Percentiles rank a stretch among this genome's conserved stretches.
phyloP scores from a whole-genome alignment of 495 filamentous ascomycete genomes.

The Podospora tetraspora region DNA sequence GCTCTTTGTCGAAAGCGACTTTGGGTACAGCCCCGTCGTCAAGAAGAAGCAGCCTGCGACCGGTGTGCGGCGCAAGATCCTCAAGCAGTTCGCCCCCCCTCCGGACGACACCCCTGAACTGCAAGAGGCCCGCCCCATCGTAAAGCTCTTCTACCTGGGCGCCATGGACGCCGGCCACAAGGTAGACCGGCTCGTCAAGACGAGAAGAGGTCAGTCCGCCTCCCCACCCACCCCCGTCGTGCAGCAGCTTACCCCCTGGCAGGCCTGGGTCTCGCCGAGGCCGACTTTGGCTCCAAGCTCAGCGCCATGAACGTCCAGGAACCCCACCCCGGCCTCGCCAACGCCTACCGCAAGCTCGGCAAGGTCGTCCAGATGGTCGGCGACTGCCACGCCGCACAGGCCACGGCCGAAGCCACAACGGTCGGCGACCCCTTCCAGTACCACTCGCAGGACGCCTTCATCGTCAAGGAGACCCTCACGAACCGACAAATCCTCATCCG shows the following conservation, averaged over 20 bases:
- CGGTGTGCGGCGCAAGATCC: conserved; percentile 83
- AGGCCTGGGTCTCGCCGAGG: conserved; percentile 90
- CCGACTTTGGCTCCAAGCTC: conserved; percentile 87
- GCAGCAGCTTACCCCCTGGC: background rate
- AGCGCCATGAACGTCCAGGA: conserved; percentile 82
- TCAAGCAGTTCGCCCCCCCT: conserved; percentile 98
- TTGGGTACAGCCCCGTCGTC: conserved; percentile 94
- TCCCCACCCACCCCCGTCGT: background rate
- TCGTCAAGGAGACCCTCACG: conserved; percentile 97
- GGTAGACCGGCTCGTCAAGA: conserved; percentile 88
- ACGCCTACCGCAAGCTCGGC: conserved; percentile 91
- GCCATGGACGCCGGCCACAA: conserved; percentile 95
- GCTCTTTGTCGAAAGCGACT: conserved; percentile 95
- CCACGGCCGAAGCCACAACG: conserved; percentile 92
- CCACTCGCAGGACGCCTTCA: conserved; percentile 92
- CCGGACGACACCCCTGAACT: conserved; percentile 96
- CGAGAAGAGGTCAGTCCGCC: conserved; percentile 66
- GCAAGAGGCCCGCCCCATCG: conserved; percentile 77
- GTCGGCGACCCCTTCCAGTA: conserved; percentile 91
- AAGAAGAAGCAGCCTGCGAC: conserved; percentile 96
- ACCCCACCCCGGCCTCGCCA: conserved; percentile 76
- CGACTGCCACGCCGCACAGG: conserved; percentile 96
- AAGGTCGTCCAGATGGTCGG: conserved; percentile 87
- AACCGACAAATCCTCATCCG: conserved; percentile 98
- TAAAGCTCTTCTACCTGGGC: conserved; percentile 93